Base-by-base conservation (phyloP, 148 eudicot genomes). In the Heliamphora exappendiculata region DNA sequence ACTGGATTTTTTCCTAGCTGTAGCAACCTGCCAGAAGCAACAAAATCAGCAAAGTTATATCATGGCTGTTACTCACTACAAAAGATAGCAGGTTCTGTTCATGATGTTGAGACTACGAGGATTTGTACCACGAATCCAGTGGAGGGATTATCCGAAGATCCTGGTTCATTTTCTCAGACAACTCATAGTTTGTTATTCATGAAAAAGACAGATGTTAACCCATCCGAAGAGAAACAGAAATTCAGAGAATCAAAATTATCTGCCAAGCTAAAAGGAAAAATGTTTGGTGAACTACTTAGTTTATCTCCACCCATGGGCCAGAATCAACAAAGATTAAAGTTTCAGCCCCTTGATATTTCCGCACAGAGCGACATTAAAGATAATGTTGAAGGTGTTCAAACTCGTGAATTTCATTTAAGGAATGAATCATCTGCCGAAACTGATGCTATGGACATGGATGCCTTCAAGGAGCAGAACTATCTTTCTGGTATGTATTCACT, bases 381-480 rank as follows among this genome's bases (percentile, higher is more conserved):
- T 74, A 81, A 79, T 69, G 47, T 47, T 41, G 82, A 78, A 17
- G 79, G 80, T 76, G 70, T 79, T 22, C 64, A 69, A 51, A 67
- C 83, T 69, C 73, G 76, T 60, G 86, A 84, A 81, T 78, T 76
- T 34, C 45, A 29, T 68, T 68, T 80, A 74, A 86, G 80, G 83
- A 84, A 85, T 78, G 96, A 94, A 74, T 84, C 89, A 17, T 91
- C 93, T 36, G 88, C 88, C 37, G 96, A 92, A 55, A 86, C 93
- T 62, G 88, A 88, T 63, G 80, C 85, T 65, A 74, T 86, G 89
- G 92, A 82, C 44, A 71, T 81, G 77, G 87, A 78, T 60, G 76
- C 74, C 69, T 79, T 79, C 44, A 70, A 79, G 75, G 84, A 79
- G 74, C 77, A 66, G 76, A 74, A 70, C 63, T 49, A 67, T 29